These are phyloP conservation scores for Neoboletus subvelutipes DNA, from an alignment of 768 basidiomycete species.

Conservation along the genomic window DNA sequence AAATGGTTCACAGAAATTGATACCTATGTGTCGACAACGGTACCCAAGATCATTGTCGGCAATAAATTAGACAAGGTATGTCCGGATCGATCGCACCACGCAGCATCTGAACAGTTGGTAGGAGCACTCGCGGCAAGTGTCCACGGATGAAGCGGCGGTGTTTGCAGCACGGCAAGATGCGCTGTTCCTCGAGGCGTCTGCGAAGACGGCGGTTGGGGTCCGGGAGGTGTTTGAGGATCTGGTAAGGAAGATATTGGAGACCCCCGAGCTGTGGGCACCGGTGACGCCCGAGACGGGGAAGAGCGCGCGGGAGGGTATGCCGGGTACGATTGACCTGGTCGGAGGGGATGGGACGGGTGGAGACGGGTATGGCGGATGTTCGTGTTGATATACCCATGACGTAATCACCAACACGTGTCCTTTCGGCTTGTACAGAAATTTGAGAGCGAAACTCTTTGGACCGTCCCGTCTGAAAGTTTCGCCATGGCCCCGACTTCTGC, in stretches of 20 bases:
- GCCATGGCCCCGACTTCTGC: constrained; percentile 24
- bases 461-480: too few relatives aligned
- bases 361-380: constrained; percentile 29
- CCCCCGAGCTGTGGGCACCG: constrained; percentile 74
- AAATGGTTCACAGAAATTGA: constrained; percentile 93
- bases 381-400: constrained; percentile 32
- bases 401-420: constrained; percentile 23
- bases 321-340: constrained; percentile 41
- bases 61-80: constrained; percentile 90
- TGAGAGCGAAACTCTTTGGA: not conserved
- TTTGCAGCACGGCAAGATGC: constrained; percentile 84
- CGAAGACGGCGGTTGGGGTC: constrained; percentile 87
- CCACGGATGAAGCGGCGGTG: constrained; percentile 69
- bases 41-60: constrained; percentile 93
- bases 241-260: constrained; percentile 79
- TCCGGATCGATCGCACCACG: not conserved
- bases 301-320: constrained; percentile 34
- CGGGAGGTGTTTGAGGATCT: constrained; percentile 74
- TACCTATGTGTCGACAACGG: constrained; percentile 81
- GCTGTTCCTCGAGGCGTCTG: constrained; percentile 88
- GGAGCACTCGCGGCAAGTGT: constrained; percentile 90
- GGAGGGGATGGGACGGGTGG: constrained; percentile 9
- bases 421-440: constrained; percentile 3
- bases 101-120: constrained; percentile 27
- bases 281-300: constrained; percentile 22